phyloP scores from a whole-genome alignment of 257 asterid species.

The Nicotiana attenuata region DNA sequence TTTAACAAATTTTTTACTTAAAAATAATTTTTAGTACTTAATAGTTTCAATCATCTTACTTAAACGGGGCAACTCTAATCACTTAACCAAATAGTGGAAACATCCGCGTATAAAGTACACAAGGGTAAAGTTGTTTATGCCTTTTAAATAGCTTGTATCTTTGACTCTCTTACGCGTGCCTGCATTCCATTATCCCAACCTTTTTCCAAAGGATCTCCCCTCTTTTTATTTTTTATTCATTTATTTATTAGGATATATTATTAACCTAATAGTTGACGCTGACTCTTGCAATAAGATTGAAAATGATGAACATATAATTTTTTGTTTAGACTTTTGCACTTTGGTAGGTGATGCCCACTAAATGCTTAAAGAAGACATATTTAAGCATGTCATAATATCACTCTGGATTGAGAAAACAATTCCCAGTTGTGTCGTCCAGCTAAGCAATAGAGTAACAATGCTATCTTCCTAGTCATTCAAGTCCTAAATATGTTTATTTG shows the following conservation, averaged over 20 bases:
- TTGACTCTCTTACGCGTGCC: neutral
- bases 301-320: neutral
- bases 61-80: no score
- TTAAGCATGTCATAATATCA: neutral
- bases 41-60: no score
- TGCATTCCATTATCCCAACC: neutral
- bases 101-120: neutral
- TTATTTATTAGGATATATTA: neutral
- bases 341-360: slow-evolving; percentile 11
- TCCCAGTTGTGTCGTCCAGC: slow-evolving; percentile 8
- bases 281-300: neutral
- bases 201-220: neutral
- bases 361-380: neutral
- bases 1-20: no score
- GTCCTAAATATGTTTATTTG: neutral
- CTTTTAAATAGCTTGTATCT: no score
- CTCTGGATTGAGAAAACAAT: neutral
- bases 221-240: neutral
- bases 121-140: neutral
- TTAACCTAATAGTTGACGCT: neutral
- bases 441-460: slow-evolving; percentile 2
- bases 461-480: neutral
- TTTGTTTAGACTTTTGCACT: neutral
- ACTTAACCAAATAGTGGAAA: no score
- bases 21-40: no score